A percentile compares a stretch with the other conserved stretches of the same genome.
These are phyloP conservation scores for Sphaerulina vaccinii DNA, from an alignment of 2,329 filamentous ascomycete species.

Conservation along the genomic window DNA sequence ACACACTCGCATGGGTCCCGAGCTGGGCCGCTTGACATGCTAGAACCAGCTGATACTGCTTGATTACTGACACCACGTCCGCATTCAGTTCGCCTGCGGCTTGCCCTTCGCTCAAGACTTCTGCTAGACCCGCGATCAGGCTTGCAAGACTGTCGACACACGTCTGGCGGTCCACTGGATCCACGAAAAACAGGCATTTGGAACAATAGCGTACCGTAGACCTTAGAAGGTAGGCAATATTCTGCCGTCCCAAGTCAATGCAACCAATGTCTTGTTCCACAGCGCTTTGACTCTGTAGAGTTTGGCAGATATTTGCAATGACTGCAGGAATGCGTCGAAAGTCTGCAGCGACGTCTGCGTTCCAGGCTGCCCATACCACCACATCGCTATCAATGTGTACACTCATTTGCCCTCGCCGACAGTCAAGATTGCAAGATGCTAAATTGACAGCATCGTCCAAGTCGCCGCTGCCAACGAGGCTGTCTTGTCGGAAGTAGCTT, in stretches of 20 bases:
- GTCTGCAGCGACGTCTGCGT: constrained; percentile 53
- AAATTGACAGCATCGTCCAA: constrained; percentile 49
- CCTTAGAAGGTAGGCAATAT: constrained; percentile 34
- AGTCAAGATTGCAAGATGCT: constrained; percentile 45
- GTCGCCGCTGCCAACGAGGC: constrained; percentile 59
- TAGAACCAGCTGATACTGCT: constrained; percentile 33
- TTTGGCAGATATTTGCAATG: constrained; percentile 24
- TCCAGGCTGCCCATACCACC: constrained; percentile 54
- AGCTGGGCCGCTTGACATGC: constrained; percentile 37
- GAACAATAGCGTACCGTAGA: constrained; percentile 52
- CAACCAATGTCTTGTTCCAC: constrained; percentile 8
- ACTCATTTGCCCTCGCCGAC: constrained; percentile 39
- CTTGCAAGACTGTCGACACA: constrained; percentile 47
- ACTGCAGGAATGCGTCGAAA: constrained; percentile 40
- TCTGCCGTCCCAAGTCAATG: constrained; percentile 6
- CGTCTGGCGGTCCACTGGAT: constrained; percentile 52
- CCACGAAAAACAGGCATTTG: constrained; percentile 51
- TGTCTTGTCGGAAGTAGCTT: constrained; percentile 56
- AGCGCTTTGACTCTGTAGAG: background rate
- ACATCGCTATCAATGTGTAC: constrained; percentile 39
- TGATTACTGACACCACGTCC: constrained; percentile 1
- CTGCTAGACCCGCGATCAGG: constrained; percentile 41
- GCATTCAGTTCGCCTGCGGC: background rate
- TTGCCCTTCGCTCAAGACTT: constrained; percentile 11
- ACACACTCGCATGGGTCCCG: constrained; percentile 31